Conservation (phyloP, 495 filamentous ascomycete species). For the Lasiosphaeria hispida region DNA sequence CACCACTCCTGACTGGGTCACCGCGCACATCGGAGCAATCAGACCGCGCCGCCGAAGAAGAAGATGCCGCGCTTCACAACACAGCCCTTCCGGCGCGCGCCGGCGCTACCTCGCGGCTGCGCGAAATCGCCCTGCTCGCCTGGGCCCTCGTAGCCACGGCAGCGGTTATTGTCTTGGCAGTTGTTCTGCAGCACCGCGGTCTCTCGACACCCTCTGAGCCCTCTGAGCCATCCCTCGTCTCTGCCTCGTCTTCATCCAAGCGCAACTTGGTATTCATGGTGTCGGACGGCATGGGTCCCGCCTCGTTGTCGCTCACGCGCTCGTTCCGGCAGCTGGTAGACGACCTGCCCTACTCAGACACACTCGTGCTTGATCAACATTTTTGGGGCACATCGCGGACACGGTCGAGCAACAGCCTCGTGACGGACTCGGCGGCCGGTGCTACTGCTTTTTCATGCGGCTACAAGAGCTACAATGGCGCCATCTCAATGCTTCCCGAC, state of each 20-base stretch:
- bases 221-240: slow-evolving; percentile 11
- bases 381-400: slow-evolving; percentile 88
- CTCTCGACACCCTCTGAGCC: slow-evolving; percentile 21
- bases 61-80: slow-evolving; percentile 31
- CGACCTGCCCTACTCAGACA: slow-evolving; percentile 65
- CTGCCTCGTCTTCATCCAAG: slow-evolving; percentile 76
- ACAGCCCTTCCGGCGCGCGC: not conserved
- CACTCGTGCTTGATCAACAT: slow-evolving; percentile 76
- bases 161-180: slow-evolving; percentile 69
- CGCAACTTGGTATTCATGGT: slow-evolving; percentile 98
- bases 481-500: slow-evolving; percentile 85
- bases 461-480: slow-evolving; percentile 90
- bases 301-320: slow-evolving; percentile 79
- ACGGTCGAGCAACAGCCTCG: slow-evolving; percentile 71
- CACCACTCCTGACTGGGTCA: slow-evolving; percentile 31
- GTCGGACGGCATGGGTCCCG: slow-evolving; percentile 95
- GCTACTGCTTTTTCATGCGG: slow-evolving; percentile 95
- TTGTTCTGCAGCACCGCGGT: slow-evolving; percentile 64
- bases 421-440: slow-evolving; percentile 93
- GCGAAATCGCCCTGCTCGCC: slow-evolving; percentile 68
- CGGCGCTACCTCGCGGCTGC: slow-evolving; percentile 21
- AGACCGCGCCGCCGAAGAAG: slow-evolving; percentile 27
- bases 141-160: slow-evolving; percentile 91
- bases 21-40: slow-evolving; percentile 23
- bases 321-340: slow-evolving; percentile 71